Base-by-base conservation (phyloP, 106 monocot species). In the Ottelia alismoides region DNA sequence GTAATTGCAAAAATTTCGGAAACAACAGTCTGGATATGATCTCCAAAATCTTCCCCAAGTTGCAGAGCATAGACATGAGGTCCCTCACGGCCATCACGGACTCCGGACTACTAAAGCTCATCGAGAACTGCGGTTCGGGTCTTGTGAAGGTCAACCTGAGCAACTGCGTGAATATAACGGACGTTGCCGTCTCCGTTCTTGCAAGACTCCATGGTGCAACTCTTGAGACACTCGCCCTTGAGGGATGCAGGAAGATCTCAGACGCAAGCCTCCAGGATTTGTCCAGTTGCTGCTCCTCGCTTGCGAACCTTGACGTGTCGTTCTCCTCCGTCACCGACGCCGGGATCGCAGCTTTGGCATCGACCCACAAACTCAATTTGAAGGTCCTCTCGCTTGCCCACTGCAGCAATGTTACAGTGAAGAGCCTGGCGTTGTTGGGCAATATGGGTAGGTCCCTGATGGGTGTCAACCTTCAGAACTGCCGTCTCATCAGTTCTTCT, bases 261-360 rank as follows among this genome's bases (percentile, higher is more conserved):
- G 82, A 92, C 51, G 63, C 32, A 47, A 72, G 62, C 59, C 63
- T 84, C 12, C 29, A 72, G 28, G 74, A 56, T 9, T 75, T 90
- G n/a, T 51, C 68, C 0, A 75, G 74, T 35, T 56, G 54, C 48
- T 90, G 84, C 54, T 55, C 61, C 20, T 16, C 58, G 19, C 77
- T 90, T 3, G 69, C 59, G 22, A 84, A 90, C 11, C 81, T 90
- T 25, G 84, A 90, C 51, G 27, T 90, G 25, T 90, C 90, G 5
- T 58, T 51, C 19, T 80, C 68, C 29, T 31, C 58, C 9, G 50
- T 90, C 30, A 81, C 74, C 1, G 90, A 90, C 32, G 72, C 68
- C 22, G 84, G 90, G 17, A 57, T 84, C 12, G 74, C 90, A 5
- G 66, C 73, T 21, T 44, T 90, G 29, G 72, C 77, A 11, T 76